phyloP scores from a whole-genome alignment of 805 yeast species.

The Candida michaelii region DNA sequence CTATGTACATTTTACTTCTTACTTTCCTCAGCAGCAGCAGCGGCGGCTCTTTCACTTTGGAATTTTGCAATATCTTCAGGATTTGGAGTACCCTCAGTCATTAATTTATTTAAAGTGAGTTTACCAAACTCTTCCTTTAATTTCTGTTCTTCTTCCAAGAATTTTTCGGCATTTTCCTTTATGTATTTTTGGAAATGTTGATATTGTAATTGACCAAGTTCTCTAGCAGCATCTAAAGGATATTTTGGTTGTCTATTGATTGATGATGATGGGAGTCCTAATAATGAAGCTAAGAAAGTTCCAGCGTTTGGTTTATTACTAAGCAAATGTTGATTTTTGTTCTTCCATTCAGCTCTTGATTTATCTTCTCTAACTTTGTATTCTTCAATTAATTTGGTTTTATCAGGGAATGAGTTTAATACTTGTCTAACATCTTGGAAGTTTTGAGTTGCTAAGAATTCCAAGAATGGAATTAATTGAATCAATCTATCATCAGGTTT shows the following conservation, averaged over 20 bases:
- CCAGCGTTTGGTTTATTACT: conserved; percentile 40
- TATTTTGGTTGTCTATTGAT: conserved; percentile 57
- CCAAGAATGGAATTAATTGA: conserved; percentile 85
- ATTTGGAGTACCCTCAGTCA: conserved; percentile 78
- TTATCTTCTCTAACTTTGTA: conserved; percentile 74
- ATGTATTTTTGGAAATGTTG: conserved; percentile 68
- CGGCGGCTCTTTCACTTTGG: conserved; percentile 34
- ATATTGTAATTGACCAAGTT: conserved; percentile 89
- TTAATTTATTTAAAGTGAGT: conserved; percentile 78
- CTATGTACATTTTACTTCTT: conserved; percentile 2
- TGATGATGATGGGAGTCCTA: conserved; percentile 58
- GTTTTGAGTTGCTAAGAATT: conserved; percentile 86
- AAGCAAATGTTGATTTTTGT: conserved; percentile 46
- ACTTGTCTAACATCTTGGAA: conserved; percentile 89
- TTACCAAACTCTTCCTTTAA: conserved; percentile 80
- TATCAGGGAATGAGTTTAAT: conserved; percentile 68
- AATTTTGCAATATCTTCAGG: conserved; percentile 61
- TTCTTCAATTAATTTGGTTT: conserved; percentile 69
- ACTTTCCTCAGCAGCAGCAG: conserved; percentile 3
- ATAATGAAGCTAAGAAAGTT: conserved; percentile 56
- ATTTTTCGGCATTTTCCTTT: conserved; percentile 58
- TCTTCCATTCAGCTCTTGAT: conserved; percentile 69
- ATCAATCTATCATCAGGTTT: conserved; percentile 76
- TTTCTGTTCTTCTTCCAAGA: conserved; percentile 84
- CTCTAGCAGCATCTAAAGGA: conserved; percentile 88